Percentiles rank a stretch among this genome's conserved stretches.
Conservation (phyloP, 768 basidiomycete genomes). For the Lactarius sp. region DNA sequence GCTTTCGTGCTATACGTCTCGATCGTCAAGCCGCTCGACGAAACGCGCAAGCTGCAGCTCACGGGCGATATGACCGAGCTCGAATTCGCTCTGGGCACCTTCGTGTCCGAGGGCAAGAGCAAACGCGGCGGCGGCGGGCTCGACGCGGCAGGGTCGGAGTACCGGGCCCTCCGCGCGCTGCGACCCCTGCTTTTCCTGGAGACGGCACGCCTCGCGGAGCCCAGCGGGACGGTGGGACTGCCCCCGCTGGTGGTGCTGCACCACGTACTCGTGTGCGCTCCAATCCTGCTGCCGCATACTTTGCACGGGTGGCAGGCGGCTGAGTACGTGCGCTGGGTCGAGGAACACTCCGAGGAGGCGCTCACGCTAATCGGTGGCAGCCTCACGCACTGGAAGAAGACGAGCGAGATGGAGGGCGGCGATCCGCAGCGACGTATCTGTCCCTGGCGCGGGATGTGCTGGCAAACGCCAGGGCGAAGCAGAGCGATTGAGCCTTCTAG, state of each 20-base stretch:
- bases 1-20: conserved; percentile 91
- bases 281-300: conserved; percentile 79
- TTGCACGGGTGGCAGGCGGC: conserved; percentile 92
- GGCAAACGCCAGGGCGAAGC: conserved; percentile 32
- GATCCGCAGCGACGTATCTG: conserved; percentile 54
- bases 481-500: background rate
- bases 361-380: conserved; percentile 80
- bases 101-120: conserved; percentile 29
- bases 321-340: conserved; percentile 95
- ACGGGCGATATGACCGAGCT: conserved; percentile 91
- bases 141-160: conserved; percentile 80
- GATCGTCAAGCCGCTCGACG: conserved; percentile 84
- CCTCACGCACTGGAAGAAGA: conserved; percentile 74
- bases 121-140: conserved; percentile 58
- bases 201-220: conserved; percentile 58
- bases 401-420: conserved; percentile 51
- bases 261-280: conserved; percentile 85
- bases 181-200: conserved; percentile 89
- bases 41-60: conserved; percentile 89
- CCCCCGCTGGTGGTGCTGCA: conserved; percentile 86
- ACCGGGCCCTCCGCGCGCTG: conserved; percentile 78
- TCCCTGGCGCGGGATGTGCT: conserved; percentile 65
- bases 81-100: conserved; percentile 75
- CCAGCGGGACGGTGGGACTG: conserved; percentile 66
- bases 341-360: conserved; percentile 82